Percentiles rank a stretch among this genome's conserved stretches.
These are phyloP conservation scores for Lizonia empirigonia DNA, from an alignment of 2,329 filamentous ascomycete genomes.

Conservation along the genomic window DNA sequence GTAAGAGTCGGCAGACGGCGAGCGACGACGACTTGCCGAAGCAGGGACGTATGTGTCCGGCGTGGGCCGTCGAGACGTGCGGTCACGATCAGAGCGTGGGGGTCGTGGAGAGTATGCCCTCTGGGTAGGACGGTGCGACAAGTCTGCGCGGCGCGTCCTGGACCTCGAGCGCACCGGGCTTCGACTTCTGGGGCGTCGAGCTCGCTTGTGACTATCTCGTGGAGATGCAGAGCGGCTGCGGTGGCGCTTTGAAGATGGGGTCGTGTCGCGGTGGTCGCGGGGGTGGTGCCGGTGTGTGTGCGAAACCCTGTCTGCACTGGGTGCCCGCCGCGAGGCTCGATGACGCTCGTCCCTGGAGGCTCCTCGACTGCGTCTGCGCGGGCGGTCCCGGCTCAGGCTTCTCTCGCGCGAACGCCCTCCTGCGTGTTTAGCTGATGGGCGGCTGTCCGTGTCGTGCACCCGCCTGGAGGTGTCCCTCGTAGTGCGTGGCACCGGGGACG, in stretches of 20 bases:
- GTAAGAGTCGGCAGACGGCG: constrained; percentile 49
- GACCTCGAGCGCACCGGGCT: constrained; percentile 45
- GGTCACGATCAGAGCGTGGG: constrained; percentile 40
- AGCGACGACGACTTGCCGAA: constrained; percentile 46
- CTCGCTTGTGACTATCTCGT: constrained; percentile 39
- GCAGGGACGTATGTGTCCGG: constrained; percentile 46
- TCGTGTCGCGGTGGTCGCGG: constrained; percentile 41
- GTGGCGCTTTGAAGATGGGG: constrained; percentile 48
- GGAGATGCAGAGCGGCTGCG: constrained; percentile 47
- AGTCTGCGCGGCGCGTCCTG: constrained; percentile 39
- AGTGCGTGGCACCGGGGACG: constrained; percentile 46
- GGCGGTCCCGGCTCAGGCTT: constrained; percentile 40
- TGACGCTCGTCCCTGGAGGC: constrained; percentile 43
- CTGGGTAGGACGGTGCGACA: constrained; percentile 34
- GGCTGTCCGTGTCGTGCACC: constrained; percentile 36
- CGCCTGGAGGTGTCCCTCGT: constrained; percentile 43
- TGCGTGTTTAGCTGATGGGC: constrained; percentile 32
- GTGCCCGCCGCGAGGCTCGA: constrained; percentile 44
- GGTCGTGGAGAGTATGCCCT: constrained; percentile 43
- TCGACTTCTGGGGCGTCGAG: constrained; percentile 43
- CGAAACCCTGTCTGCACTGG: constrained; percentile 46
- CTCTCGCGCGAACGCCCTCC: constrained; percentile 41
- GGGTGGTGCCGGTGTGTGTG: constrained; percentile 40
- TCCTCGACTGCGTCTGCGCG: constrained; percentile 42
- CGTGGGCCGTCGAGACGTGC: constrained; percentile 40